These are phyloP conservation scores for Alopecurus myosuroides DNA, from an alignment of 176 grass and related monocot genomes.

Conservation along the genomic window DNA sequence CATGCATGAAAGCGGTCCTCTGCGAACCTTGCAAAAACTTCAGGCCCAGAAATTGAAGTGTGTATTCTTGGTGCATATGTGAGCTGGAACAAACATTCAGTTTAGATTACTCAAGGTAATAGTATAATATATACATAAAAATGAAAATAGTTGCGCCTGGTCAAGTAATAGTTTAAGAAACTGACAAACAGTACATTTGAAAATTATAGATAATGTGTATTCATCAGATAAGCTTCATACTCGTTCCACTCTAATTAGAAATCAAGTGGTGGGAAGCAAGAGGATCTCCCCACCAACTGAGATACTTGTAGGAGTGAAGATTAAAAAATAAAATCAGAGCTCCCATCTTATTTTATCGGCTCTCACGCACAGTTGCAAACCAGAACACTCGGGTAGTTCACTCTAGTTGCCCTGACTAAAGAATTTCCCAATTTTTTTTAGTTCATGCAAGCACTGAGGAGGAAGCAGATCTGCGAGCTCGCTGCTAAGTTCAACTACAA, in stretches of 20 bases:
- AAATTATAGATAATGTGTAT: background rate
- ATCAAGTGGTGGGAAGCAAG: background rate
- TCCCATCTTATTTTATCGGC: background rate
- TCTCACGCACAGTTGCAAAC: background rate
- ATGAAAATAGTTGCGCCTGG: conserved; percentile 21
- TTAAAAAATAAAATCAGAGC: background rate
- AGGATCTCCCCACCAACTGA: background rate
- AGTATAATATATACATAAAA: background rate
- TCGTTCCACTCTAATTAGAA: background rate
- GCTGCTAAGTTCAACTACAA: background rate
- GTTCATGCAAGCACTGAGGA: background rate
- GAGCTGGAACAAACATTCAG: conserved; percentile 51
- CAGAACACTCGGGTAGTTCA: background rate
- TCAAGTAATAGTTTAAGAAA: conserved; percentile 19
- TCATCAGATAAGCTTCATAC: conserved; percentile 12
- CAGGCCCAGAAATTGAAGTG: conserved; percentile 36
- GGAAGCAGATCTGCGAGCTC: background rate
- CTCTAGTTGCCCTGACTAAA: background rate
- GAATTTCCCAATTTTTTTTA: background rate
- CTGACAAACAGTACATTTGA: conserved; percentile 21
- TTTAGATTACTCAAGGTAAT: conserved; percentile 2
- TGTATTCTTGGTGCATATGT: conserved; percentile 82
- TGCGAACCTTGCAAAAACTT: conserved; percentile 53
- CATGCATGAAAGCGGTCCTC: conserved; percentile 68
- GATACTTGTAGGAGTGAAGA: background rate